A percentile compares a stretch with the other conserved stretches of the same genome.
Evolutionary conservation across 306 rosid genomes (phyloP).

Genomic region (Carpinus fangiana): DNA sequence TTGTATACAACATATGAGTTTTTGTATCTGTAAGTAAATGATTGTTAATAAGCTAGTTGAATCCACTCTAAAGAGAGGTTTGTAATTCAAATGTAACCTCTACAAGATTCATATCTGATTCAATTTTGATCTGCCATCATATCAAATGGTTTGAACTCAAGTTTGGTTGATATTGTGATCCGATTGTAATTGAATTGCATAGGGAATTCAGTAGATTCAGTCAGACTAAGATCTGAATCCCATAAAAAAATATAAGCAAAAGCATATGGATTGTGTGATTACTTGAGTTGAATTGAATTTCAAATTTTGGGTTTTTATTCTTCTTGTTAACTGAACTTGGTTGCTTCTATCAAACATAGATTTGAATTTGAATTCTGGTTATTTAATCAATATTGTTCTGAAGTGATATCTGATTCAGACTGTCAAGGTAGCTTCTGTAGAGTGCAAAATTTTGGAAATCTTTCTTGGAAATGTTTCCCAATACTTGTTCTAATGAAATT

Average conservation of each 20-base stretch:
- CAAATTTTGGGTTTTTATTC: neutral
- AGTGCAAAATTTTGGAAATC: neutral
- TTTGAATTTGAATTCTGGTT: neutral
- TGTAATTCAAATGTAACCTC: no score
- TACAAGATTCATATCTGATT: neutral
- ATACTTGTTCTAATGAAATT: neutral
- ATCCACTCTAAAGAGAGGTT: no score
- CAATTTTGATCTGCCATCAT: neutral
- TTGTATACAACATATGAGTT: no score
- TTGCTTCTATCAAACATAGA: neutral
- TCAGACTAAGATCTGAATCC: neutral
- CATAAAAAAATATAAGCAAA: neutral
- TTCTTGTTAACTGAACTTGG: neutral
- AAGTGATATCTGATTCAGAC: neutral
- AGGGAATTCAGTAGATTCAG: neutral
- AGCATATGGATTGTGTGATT: neutral
- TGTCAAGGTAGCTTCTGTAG: neutral
- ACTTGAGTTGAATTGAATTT: neutral
- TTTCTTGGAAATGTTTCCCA: neutral
- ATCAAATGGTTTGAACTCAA: neutral
- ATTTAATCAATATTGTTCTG: neutral
- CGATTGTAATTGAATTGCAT: neutral
- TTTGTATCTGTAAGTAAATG: no score
- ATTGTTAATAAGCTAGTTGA: no score
- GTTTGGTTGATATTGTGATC: neutral